Base-by-base conservation (phyloP, 2,329 filamentous ascomycete genomes). In the Oidium heveae region DNA sequence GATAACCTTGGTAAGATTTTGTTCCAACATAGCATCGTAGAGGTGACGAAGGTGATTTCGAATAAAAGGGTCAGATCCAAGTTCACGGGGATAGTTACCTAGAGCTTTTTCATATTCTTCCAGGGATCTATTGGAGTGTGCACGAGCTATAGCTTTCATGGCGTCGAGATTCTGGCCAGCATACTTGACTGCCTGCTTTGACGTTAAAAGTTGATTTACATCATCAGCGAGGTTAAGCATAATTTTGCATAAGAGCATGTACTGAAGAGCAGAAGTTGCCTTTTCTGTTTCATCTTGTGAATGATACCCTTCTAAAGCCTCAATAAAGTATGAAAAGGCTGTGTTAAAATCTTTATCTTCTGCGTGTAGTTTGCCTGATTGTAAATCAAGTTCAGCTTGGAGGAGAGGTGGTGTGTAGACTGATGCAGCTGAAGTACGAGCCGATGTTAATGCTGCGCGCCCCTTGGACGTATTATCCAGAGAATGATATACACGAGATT, bases 281-380 rank as follows among this genome's bases (percentile, higher is more conserved):
- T 88, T 87, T 59, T 75, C 72, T 41, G 80, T 72, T 66, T 94
- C 87, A 61, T 98, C 91, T 68, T 94, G 87, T 50, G 82, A 82
- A 70, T 91, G 86, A 70, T 96, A 98, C 57, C 91, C 91, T 67
- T 98, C 91, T 59, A 98, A 79, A 2, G 93, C 91, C 72, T 98
- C 91, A 68, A 98, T 96, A 69, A 98, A 98, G 75, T 98, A 98
- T 52, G 88, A 95, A 70, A 84, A 98, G 52, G 91, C 86, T 28
- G 91, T 98, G 72, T 93, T 95, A 76, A 98, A 98, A 72, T 98
- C 93, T 71, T 87, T 85, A 67, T 98, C 91, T 70, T 98, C 93
- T 24, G 91, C 91, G 68, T 98, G 93, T 56, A 98, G 79, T 83
- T 96, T 96, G 61, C 91, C 93, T 59, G 86, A 94, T 73, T 98